Conservation (phyloP, 2,329 filamentous ascomycete species). For the Stachybotrys echinatus region DNA sequence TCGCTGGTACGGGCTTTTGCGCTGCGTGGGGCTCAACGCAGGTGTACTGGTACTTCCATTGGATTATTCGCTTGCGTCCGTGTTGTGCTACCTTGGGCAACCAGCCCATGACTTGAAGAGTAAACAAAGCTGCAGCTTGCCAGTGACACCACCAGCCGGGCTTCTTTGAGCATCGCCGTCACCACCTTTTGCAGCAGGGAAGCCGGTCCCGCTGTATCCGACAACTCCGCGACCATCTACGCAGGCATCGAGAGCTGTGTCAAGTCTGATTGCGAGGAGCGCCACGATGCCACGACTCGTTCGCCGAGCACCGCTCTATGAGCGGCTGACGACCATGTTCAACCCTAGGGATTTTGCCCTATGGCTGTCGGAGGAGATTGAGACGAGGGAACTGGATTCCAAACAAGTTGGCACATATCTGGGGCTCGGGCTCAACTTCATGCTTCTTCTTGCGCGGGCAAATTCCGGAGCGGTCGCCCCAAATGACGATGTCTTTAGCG, state of each 20-base stretch:
- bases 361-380: constrained; percentile 88
- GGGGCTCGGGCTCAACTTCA: constrained; percentile 70
- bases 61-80: too few species aligned
- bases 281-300: constrained; percentile 67
- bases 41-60: too few species aligned
- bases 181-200: too few species aligned
- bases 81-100: too few species aligned
- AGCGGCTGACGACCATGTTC: constrained; percentile 75
- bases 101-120: too few species aligned
- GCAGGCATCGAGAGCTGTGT: background rate
- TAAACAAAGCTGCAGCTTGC: too few species aligned
- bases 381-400: constrained; percentile 87
- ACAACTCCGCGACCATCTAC: too few species aligned
- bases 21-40: too few species aligned
- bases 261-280: background rate
- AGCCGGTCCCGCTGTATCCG: too few species aligned
- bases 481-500: constrained; percentile 80
- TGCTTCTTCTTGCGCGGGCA: constrained; percentile 77
- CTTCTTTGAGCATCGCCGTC: too few species aligned
- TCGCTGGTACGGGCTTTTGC: too few species aligned
- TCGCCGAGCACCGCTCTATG: constrained; percentile 69
- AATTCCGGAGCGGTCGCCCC: constrained; percentile 55
- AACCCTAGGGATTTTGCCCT: constrained; percentile 88
- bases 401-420: constrained; percentile 70
- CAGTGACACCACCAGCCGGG: too few species aligned